A percentile compares a stretch with the other conserved stretches of the same genome.
These are phyloP conservation scores for Hypoxylon sp. DNA, from an alignment of 2,329 filamentous ascomycete species.

Conservation along the genomic window DNA sequence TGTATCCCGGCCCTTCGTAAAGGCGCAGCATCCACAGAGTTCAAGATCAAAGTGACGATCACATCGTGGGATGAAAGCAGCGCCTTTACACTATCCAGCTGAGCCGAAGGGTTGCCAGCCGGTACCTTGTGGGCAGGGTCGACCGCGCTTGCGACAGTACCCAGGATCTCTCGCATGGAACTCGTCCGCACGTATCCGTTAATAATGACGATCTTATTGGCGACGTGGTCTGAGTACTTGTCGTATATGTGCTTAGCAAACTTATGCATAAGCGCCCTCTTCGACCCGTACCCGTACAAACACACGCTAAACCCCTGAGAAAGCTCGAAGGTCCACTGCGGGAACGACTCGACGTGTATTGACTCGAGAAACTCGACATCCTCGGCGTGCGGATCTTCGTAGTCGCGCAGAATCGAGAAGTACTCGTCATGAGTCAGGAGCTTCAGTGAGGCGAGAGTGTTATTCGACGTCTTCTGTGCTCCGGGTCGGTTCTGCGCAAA, in stretches of 20 bases:
- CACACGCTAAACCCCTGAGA: conserved; percentile 89
- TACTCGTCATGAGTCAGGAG: conserved; percentile 94
- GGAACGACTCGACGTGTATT: conserved; percentile 84
- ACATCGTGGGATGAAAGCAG: conserved; percentile 67
- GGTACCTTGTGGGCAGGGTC: conserved; percentile 62
- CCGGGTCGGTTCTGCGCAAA: conserved; percentile 93
- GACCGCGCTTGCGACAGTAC: conserved; percentile 75
- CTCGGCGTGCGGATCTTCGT: conserved; percentile 75
- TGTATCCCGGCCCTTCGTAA: conserved; percentile 80
- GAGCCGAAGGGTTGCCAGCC: conserved; percentile 74
- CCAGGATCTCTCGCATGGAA: conserved; percentile 77
- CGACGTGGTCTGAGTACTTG: conserved; percentile 53
- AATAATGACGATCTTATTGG: conserved; percentile 79
- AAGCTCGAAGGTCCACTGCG: conserved; percentile 94
- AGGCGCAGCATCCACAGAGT: conserved; percentile 85
- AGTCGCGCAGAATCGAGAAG: conserved; percentile 75
- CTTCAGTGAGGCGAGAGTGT: conserved; percentile 79
- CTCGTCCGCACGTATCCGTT: conserved; percentile 84
- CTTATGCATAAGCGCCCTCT: conserved; percentile 77
- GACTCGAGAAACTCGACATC: conserved; percentile 80
- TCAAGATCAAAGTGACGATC: conserved; percentile 78
- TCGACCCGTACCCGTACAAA: conserved; percentile 93
- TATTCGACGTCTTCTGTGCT: conserved; percentile 85
- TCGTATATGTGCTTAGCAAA: conserved; percentile 80
- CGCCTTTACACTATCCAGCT: conserved; percentile 75